Base-by-base conservation (phyloP, 176 grass and related monocot species). In the Paspalum notatum region DNA sequence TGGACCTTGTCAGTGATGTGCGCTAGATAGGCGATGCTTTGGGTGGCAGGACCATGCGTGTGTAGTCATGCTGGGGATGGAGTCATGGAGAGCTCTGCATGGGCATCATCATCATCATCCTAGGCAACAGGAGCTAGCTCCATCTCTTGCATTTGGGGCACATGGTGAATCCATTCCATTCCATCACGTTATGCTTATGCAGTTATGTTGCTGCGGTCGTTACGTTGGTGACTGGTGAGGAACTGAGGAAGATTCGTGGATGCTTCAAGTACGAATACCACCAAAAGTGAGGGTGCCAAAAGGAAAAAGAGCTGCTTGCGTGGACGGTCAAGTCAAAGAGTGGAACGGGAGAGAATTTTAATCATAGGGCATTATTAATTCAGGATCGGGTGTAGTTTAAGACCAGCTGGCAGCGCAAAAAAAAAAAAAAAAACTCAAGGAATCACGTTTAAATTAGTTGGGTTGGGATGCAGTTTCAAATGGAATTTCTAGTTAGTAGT, bases 221-320 rank as follows among this genome's bases (percentile, higher is more conserved):
- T 53, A 37, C 47, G 50, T 5, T 20, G 32, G 22, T 26, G 11
- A 9, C 1, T n/a, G n/a, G n/a, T n/a, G n/a, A n/a, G n/a, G n/a
- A n/a, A n/a, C n/a, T n/a, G 45, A 84, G 77, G 77, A 85, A 89
- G 87, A 40, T 81, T 47, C 82, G 43, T 7, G 64, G 77, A 76
- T 46, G 70, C 25, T 85, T 72, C 64, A 54, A 80, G 37, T 41
- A 64, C 53, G 43, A 26, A 75, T 57, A 32, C 87, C 54, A 76
- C 64, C 48, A 77, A 81, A 81, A 59, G 70, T 15, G 3, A 74
- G 56, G 63, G 25, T 24, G 9, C 4, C 24, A 16, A 38, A 41
- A 27, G 49, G 42, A 12, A 44, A 69, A 71, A 32, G 32, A 3
- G 48, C 56, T 63, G 71, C 5, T 3, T 10, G 75, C 32, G 40